Evolutionary conservation across 768 basidiomycete genomes (phyloP).

Genomic region (Collybiopsis luxurians): DNA sequence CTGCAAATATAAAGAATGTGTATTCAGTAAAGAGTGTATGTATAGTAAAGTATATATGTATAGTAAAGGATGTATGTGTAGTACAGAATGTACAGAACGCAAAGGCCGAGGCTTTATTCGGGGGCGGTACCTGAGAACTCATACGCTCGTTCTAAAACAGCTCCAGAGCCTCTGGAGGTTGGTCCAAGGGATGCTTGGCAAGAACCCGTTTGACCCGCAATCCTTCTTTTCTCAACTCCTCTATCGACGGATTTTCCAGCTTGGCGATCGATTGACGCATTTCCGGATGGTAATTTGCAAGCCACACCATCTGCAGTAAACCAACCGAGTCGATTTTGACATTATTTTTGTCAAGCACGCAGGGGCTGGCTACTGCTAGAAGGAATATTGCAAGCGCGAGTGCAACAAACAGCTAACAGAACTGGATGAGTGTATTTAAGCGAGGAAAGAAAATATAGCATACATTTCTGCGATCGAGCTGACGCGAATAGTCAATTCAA

Average conservation of each 20-base stretch:
- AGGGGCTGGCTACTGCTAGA: neutral
- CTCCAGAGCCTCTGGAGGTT: too few relatives aligned
- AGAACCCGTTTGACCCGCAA: neutral
- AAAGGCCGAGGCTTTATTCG: too few relatives aligned
- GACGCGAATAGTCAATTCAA: too few relatives aligned
- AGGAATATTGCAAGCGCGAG: neutral
- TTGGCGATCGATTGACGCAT: neutral
- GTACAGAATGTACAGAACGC: too few relatives aligned
- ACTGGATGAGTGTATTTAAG: neutral
- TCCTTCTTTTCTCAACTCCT: neutral
- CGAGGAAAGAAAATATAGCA: too few relatives aligned
- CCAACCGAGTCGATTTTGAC: conserved; percentile 6
- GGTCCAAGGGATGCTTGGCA: too few relatives aligned
- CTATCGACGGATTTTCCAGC: neutral
- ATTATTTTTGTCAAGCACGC: neutral
- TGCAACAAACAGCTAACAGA: neutral
- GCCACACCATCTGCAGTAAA: conserved; percentile 8
- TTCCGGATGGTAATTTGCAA: conserved; percentile 3
- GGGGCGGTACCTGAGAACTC: too few relatives aligned
- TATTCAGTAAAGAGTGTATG: too few relatives aligned
- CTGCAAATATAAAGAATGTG: too few relatives aligned
- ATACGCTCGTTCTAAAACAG: too few relatives aligned
- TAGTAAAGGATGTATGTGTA: too few relatives aligned
- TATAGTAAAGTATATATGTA: too few relatives aligned
- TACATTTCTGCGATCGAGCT: neutral